Base-by-base conservation (phyloP, 768 basidiomycete genomes). In the Serpula lacrymans region DNA sequence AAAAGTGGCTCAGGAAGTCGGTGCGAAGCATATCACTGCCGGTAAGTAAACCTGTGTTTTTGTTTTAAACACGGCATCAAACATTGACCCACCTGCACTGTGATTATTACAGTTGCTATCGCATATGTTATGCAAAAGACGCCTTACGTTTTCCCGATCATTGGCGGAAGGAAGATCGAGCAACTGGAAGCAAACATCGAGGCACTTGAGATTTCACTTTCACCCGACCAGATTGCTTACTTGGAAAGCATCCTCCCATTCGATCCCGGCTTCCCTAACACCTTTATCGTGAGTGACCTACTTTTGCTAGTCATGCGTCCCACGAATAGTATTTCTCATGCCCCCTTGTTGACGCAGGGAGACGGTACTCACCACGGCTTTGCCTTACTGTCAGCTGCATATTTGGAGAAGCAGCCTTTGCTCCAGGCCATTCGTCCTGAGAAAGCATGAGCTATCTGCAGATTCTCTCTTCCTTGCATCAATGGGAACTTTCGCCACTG, bases 71-170 rank as follows among this genome's bases (percentile, higher is more conserved):
- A 34, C 7, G 14, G 13, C 21, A 24, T 11, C 30, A 6, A 17
- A 2, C 24, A 31, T 45, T 54, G 38, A 44, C 43, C 25, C 34
- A 49, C 13, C 39, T 37, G 42, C 16, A 10, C 39, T n/a, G n/a
- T n/a, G n/a, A n/a, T n/a, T n/a, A n/a, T n/a, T n/a, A n/a, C n/a
- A 31, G 58, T 53, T 9, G 52, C 54, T 13, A 41, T 80, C 43
- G 74, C 75, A 11, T 78, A 77, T 43, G 57, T 79, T 9, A 59
- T 79, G 58, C 72, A 77, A 30, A 80, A 78, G 53, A 63, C 70
- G 5, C 68, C 71, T 0, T 75, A 65, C 37, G 72, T 75, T 1
- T 77, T 78, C 58, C 74, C 74, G 1, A 63, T 77, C 42, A 54
- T 77, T 20, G 75, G 75, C 4, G 70, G 74, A 0, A 64, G 74